Evolutionary conservation across 2,329 filamentous ascomycete species (phyloP), one percentile per base, ranked within the genome.

Genomic region (Trichoderma pleuroti): DNA sequence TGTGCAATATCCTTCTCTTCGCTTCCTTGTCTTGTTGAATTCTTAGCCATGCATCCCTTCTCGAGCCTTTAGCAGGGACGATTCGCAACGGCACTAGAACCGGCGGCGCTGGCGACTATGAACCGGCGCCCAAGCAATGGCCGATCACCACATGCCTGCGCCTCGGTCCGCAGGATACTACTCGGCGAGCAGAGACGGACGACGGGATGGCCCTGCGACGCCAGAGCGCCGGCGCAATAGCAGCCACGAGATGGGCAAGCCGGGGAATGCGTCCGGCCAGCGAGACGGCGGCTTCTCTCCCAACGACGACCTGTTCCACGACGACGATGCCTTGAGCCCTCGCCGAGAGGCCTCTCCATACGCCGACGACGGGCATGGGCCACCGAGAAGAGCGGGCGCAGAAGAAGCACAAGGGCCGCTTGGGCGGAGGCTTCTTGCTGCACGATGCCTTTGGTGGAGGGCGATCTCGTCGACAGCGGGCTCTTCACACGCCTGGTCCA

Each of bases 351-450:
- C 36, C 30, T 26, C 36, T 18, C 24, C 72, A 72, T 69, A 61
- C 2, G 66, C 57, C 7, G 62, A 71, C 42, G 69, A 68, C 34
- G 63, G 49, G 18, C 73, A 75, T 65, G 74, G 74, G 74, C 6
- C 74, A 71, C 36, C 75, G 74, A 32, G 73, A 74, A 28, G 76
- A 76, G 42, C 76, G 79, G 71, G 70, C 74, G 24, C 76, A 77
- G 57, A 75, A 78, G 71, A 78, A 75, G 54, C 79, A 83, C 67
- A 86, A 82, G 75, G 79, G 81, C 34, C 82, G 84, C 18, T 80
- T 84, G 7, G 83, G 80, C 72, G 84, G 85, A 60, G 84, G 83
- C 9, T 88, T 88, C 74, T 80, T 88, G 65, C 80, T 88, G 16
- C 79, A 83, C 34, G 85, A 86, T 73, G 76, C 81, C 3, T 75